Base-by-base conservation (phyloP, 2,329 filamentous ascomycete genomes). In the Aschersonia sp. region DNA sequence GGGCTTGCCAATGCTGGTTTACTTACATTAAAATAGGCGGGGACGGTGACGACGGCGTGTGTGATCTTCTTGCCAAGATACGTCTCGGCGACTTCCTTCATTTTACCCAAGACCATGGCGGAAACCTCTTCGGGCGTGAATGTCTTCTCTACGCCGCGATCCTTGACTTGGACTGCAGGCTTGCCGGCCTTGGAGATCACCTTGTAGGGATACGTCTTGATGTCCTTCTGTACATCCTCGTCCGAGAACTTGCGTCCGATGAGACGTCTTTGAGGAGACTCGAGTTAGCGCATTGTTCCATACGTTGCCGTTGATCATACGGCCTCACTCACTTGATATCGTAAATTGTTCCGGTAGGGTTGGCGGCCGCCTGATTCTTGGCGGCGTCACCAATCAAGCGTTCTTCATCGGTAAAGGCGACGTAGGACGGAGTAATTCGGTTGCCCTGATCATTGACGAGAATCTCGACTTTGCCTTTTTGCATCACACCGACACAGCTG, bases 161-260 rank as follows among this genome's bases (percentile, higher is more conserved):
- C 80, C 49, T 84, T 68, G 58, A 90, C 85, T 64, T 84, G 76
- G 63, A 98, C 81, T 56, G 81, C 71, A 54, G 92, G 92, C 75
- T 96, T 95, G 65, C 82, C 88, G 68, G 85, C 80, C 76, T 92
- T 89, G 76, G 85, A 78, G 62, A 87, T 64, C 52, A 98, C 85
- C 73, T 87, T 87, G 84, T 90, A 98, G 62, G 92, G 90, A 79
- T 95, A 96, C 76, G 96, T 86, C 85, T 98, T 97, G 64, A 92
- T 78, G 64, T 98, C 92, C 64, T 74, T 77, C 73, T 96, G 89
- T 56, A 96, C 83, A 55, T 94, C 86, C 73, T 83, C 85, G 66
- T 92, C 86, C 46, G 71, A 70, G 67, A 75, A 89, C 71, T 89
- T 92, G 67, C 85, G 85, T 61, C 86, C 86, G 63, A 92, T 89